These are phyloP conservation scores for Metschnikowia henanensis DNA, from an alignment of 805 yeast species.

Conservation along the genomic window DNA sequence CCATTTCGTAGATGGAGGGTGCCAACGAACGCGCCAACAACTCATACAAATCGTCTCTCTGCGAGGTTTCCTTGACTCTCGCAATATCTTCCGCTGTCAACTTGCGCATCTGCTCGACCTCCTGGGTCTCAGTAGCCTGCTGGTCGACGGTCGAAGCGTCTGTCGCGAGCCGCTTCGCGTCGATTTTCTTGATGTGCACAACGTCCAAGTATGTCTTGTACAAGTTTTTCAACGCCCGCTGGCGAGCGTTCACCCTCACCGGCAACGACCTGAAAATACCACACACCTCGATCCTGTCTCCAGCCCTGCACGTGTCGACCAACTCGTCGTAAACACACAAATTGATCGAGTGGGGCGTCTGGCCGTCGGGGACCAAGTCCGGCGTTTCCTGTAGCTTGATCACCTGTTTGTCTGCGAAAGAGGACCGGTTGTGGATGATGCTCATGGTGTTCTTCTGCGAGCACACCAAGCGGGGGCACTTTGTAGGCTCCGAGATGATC, in stretches of 20 bases:
- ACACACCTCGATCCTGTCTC: constrained; percentile 93
- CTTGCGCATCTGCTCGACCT: constrained; percentile 73
- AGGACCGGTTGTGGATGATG: constrained; percentile 85
- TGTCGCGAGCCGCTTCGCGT: constrained; percentile 75
- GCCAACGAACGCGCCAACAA: constrained; percentile 87
- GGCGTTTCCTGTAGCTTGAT: constrained; percentile 94
- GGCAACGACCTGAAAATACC: constrained; percentile 95
- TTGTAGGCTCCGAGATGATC: constrained; percentile 86
- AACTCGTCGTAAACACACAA: constrained; percentile 94
- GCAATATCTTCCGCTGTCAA: constrained; percentile 69
- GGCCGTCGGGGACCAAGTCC: constrained; percentile 96
- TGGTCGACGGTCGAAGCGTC: constrained; percentile 71
- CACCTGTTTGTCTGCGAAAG: constrained; percentile 94
- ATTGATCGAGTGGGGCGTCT: constrained; percentile 95
- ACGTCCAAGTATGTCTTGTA: constrained; percentile 95
- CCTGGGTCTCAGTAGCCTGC: constrained; percentile 59
- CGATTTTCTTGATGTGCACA: constrained; percentile 87
- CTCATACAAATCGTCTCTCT: constrained; percentile 80
- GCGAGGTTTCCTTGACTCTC: constrained; percentile 58
- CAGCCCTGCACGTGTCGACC: constrained; percentile 93
- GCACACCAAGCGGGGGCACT: constrained; percentile 90
- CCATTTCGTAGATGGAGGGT: constrained; percentile 95
- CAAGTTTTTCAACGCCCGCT: constrained; percentile 76
- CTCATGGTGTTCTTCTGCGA: constrained; percentile 84
- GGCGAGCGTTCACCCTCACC: constrained; percentile 82